Conservation (phyloP, 1,139 yeast genomes). For the Lodderomyces metapsilosis region DNA sequence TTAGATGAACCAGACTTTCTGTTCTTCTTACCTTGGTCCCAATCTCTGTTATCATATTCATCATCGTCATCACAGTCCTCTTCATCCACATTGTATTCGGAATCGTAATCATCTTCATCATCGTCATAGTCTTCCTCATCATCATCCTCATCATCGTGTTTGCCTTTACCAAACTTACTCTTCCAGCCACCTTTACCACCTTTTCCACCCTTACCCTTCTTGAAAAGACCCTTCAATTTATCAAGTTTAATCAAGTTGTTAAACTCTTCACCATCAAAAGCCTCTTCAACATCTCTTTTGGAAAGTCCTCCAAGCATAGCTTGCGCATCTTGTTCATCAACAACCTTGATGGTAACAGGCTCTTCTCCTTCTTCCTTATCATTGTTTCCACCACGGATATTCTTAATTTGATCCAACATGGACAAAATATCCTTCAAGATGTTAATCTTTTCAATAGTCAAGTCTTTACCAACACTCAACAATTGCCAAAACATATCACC, state of each 20-base stretch:
- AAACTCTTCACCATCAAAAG: conserved; percentile 1
- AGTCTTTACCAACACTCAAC: conserved; percentile 13
- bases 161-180: conserved; percentile 1
- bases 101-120: not conserved
- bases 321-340: conserved; percentile 4
- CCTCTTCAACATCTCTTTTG: not conserved
- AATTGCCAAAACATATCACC: conserved; percentile 14
- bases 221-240: conserved; percentile 4
- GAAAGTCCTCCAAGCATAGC: not conserved
- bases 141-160: conserved; percentile 3
- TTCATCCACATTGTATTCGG: too few relatives aligned
- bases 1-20: not conserved
- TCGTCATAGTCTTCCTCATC: conserved; percentile 1
- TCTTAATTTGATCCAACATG: conserved; percentile 12
- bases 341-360: not conserved
- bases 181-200: conserved; percentile 4
- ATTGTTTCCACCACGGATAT: conserved; percentile 2
- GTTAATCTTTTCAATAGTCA: conserved; percentile 13
- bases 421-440: conserved; percentile 14
- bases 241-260: conserved; percentile 2
- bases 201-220: conserved; percentile 5
- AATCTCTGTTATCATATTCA: not conserved
- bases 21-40: not conserved
- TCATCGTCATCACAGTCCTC: too few relatives aligned
- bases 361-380: not conserved